These are phyloP conservation scores for Wickerhamiella parazyma DNA, from an alignment of 805 yeast genomes.

Conservation along the genomic window DNA sequence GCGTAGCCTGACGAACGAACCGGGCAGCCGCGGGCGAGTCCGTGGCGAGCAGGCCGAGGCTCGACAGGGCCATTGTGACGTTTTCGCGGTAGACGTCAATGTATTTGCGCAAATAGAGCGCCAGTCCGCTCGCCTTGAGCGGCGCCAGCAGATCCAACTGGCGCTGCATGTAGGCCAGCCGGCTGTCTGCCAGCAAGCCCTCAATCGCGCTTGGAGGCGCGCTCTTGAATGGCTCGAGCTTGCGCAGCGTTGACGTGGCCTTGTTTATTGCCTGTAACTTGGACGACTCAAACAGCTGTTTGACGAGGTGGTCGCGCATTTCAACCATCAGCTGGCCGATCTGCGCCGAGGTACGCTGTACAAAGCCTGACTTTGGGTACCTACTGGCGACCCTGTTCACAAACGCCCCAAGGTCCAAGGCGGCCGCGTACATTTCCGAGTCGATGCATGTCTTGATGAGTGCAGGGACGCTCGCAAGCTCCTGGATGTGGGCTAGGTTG, in stretches of 20 bases:
- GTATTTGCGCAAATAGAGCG: slow-evolving; percentile 59
- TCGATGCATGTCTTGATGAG: slow-evolving; percentile 70
- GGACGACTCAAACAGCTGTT: slow-evolving; percentile 57
- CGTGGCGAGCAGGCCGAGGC: slow-evolving; percentile 50
- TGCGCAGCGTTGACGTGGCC: slow-evolving; percentile 58
- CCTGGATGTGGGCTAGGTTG: slow-evolving; percentile 59
- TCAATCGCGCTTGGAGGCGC: slow-evolving; percentile 28
- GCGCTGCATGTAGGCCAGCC: slow-evolving; percentile 50
- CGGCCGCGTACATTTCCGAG: slow-evolving; percentile 79
- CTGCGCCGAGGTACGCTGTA: slow-evolving; percentile 41
- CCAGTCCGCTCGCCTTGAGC: slow-evolving; percentile 38
- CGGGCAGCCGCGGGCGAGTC: slow-evolving; percentile 21
- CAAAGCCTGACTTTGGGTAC: slow-evolving; percentile 46
- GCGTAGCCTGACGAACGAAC: slow-evolving; percentile 21
- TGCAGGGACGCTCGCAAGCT: slow-evolving; percentile 72
- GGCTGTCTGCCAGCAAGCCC: slow-evolving; percentile 49
- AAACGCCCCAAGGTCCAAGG: slow-evolving; percentile 69
- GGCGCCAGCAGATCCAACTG: slow-evolving; percentile 50
- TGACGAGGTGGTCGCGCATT: slow-evolving; percentile 60
- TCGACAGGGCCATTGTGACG: slow-evolving; percentile 57
- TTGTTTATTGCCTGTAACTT: slow-evolving; percentile 70
- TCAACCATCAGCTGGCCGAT: slow-evolving; percentile 35
- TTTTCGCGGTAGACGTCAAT: slow-evolving; percentile 78
- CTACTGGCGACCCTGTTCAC: slow-evolving; percentile 54
- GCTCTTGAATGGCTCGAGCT: slow-evolving; percentile 32